Base-by-base conservation (phyloP, 2,329 filamentous ascomycete genomes). In the Aspergillus sojae region DNA sequence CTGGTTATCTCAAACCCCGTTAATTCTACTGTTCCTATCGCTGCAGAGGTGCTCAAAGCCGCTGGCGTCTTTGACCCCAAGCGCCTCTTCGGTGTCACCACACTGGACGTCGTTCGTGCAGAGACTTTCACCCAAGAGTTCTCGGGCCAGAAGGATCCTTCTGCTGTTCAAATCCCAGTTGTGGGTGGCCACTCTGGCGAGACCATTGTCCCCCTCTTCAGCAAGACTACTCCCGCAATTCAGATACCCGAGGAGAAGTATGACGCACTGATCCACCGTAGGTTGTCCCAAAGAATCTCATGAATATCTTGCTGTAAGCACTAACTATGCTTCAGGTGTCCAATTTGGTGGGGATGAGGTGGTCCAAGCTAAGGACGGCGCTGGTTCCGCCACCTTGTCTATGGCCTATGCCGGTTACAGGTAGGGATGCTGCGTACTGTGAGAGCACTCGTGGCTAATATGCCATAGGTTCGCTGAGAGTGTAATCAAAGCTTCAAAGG, bases 1-100 rank as follows among this genome's bases (percentile, higher is more conserved):
- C 89, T 98, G 70, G 89, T 99, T 84, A 99, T 99, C 82, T 98
- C 94, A 76, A 99, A 99, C 88, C 95, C 95, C 64, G 95, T 99
- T 82, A 99, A 99, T 90, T 97, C 93, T 59, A 99, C 95, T 62
- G 95, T 99, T 63, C 95, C 95, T 68, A 97, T 99, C 77, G 92
- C 95, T 68, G 95, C 94, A 72, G 95, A 99, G 86, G 92, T 97
- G 66, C 90, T 99, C 79, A 98, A 97, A 89, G 85, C 87, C 73
- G 93, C 93, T 79, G 89, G 89, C 72, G 93, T 96, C 76, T 99
- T 98, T 83, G 91, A 99, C 85, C 85, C 95, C 71, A 91, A 95
- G 87, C 93, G 91, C 80, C 90, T 99, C 68, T 99, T 99, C 77
- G 95, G 95, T 86, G 95, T 99, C 78, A 99, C 95, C 77, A 98